phyloP scores from a whole-genome alignment of 73 alveolate species.

The Paramecium tetraurelia region DNA sequence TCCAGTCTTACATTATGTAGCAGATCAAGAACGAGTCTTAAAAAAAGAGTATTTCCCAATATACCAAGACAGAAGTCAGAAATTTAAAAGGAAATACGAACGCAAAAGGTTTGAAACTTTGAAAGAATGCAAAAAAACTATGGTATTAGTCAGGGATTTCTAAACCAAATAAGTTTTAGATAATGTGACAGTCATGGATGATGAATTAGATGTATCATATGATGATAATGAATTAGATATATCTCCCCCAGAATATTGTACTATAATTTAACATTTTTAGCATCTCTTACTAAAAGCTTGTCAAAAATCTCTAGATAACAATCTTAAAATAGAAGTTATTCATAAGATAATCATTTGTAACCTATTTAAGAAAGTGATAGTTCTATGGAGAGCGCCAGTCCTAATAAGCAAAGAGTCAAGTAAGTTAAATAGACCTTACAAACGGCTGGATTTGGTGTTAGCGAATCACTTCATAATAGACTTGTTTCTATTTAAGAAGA shows the following conservation, averaged over 20 bases:
- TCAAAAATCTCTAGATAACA: not conserved
- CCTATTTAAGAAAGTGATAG: slow-evolving; percentile 29
- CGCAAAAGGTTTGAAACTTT: not conserved
- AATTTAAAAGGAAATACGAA: not conserved
- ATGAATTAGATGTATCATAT: not conserved
- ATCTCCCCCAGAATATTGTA: not conserved
- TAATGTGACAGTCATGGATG: not conserved
- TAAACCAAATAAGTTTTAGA: not conserved
- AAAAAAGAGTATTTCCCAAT: slow-evolving; percentile 22
- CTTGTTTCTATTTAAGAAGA: not conserved
- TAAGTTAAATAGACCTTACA: not conserved
- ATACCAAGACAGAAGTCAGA: not conserved
- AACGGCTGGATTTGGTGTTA: slow-evolving; percentile 45
- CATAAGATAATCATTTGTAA: not conserved
- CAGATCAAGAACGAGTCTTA: slow-evolving; percentile 1
- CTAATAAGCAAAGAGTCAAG: not conserved
- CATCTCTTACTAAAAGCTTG: not conserved
- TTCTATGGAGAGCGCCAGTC: not conserved
- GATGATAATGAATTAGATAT: not conserved
- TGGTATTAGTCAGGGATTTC: not conserved
- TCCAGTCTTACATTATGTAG: slow-evolving; percentile 22
- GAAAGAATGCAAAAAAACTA: not conserved
- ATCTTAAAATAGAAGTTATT: not conserved
- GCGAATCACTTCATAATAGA: not conserved
- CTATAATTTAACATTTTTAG: not conserved